Base-by-base conservation (phyloP, 2,329 filamentous ascomycete species). In the Lachnellula occidentalis region DNA sequence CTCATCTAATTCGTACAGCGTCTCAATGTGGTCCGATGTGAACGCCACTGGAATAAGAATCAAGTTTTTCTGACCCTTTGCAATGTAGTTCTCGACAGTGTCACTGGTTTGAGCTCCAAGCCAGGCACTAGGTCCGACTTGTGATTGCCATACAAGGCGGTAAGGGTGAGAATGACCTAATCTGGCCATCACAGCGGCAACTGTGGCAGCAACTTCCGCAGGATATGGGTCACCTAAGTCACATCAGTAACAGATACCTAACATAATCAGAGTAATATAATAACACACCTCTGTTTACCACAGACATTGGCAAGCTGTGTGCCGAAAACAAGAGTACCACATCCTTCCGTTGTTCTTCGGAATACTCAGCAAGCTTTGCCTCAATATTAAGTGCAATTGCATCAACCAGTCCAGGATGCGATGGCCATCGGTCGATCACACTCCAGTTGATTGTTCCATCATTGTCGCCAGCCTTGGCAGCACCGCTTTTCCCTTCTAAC, bases 1-100 rank as follows among this genome's bases (percentile, higher is more conserved):
- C 65, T 90, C 79, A 70, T 99, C 94, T 50, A 99, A 76, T 72
- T 99, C 94, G 70, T 87, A 97, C 1, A 99, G 77, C 0, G 94
- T 99, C 74, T 99, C 94, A 63, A 99, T 99, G 69, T 99, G 94
- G 67, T 99, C 94, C n/a, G 90, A 95, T 0, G 94, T 99, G 70
- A 99, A 99, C 5, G 94, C 94, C 61, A 99, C 95, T 0, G 94
- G 94, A 53, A 99, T 90, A 6, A 99, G 78, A 1, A 96, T 78
- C 52, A 99, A 78, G 68, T 99, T 91, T 53, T 86, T 95, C 67
- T 96, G 89, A 1, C 92, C 94, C 72, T 94, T 91, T 68, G 88
- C 83, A 61, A 97, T 85, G 69, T 96, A 95, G 57, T 90, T 81
- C 68, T 92, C 85, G 11, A 99, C 94, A 0, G 92, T 92, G 61